These are phyloP conservation scores for Micromonas commoda DNA, from an alignment of 139 green algal species.

Conservation along the genomic window DNA sequence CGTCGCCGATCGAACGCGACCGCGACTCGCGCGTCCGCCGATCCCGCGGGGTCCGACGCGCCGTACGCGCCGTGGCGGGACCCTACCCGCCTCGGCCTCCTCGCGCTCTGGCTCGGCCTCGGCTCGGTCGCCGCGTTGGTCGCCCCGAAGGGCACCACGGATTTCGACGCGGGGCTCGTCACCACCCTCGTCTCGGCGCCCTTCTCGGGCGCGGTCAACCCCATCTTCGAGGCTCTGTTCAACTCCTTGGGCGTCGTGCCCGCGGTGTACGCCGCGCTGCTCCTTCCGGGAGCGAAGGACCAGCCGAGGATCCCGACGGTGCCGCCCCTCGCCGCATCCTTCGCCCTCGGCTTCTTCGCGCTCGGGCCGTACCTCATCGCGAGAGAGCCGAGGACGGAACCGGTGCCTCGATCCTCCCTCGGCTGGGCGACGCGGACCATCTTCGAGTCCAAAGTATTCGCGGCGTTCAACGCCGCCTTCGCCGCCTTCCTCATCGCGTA, in stretches of 20 bases:
- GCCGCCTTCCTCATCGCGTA: not conserved
- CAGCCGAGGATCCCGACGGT: slow-evolving; percentile 23
- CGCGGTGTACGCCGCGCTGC: slow-evolving; percentile 31
- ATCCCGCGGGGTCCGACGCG: too few species aligned
- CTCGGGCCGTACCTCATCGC: slow-evolving; percentile 37
- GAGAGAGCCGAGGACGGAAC: not conserved
- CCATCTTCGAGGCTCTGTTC: slow-evolving; percentile 32
- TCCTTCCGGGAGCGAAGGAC: slow-evolving; percentile 31
- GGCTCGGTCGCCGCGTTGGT: slow-evolving; percentile 10
- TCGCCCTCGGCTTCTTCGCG: slow-evolving; percentile 35
- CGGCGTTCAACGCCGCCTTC: not conserved
- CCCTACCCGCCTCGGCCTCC: not conserved
- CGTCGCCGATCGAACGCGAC: not conserved
- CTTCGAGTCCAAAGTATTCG: slow-evolving; percentile 14
- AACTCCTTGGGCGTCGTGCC: slow-evolving; percentile 39
- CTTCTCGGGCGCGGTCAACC: slow-evolving; percentile 24
- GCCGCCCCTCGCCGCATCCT: slow-evolving; percentile 30
- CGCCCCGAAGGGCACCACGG: not conserved
- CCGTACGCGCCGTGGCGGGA: too few species aligned
- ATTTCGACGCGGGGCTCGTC: slow-evolving; percentile 21
- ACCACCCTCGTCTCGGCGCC: slow-evolving; percentile 12
- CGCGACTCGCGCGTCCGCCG: too few species aligned
- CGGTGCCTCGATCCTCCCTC: not conserved
- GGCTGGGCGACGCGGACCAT: slow-evolving; percentile 16
- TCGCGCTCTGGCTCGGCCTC: slow-evolving; percentile 7